Evolutionary conservation across 345 rosid species (phyloP), one percentile per base, ranked within the genome.

Genomic region (Citrus mangshanensis): DNA sequence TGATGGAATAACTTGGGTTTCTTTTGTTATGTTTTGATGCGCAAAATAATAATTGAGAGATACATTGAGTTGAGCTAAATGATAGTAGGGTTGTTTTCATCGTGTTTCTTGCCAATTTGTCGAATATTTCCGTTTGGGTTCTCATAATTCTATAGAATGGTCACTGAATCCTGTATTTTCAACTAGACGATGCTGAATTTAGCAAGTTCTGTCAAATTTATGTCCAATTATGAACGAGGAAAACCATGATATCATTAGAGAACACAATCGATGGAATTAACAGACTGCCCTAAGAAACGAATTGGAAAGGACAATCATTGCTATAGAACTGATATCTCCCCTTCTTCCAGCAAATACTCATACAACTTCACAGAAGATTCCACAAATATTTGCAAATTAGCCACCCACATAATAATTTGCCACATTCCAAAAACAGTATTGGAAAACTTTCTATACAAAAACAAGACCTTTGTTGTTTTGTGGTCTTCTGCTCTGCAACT

Each of bases 1-100:
- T 64, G 76, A 81, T 66, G 80, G 65, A 81, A 81, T 66, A 78
- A 80, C 78, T 68, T 66, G 49, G 46, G 16, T 55, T 70, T 60
- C 35, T 54, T 58, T 18, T 40, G 58, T 67, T 54, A 35, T 55
- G 46, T 32, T 34, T 65, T 64, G 72, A 79, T 51, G 27, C 30
- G 72, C 59, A n/a, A 19, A 78, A 79, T 66, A 77, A 80, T 51
- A 79, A 24, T 35, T 35, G 40, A 56, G 70, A 38, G 22, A 35
- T 30, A 63, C 40, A 35, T 64, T 32, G 27, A 32, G 16, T 64
- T 32, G 38, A 51, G 51, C 21, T 42, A 27, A 61, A 19, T n/a
- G 24, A 70, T 16, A 12, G 18, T 27, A 6, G 5, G 19, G 5
- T 32, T 32, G 19, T 32, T 18, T 3, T 34, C 40, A 18, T 4